phyloP scores from a whole-genome alignment of 345 rosid species.

The Gossypium bickii region DNA sequence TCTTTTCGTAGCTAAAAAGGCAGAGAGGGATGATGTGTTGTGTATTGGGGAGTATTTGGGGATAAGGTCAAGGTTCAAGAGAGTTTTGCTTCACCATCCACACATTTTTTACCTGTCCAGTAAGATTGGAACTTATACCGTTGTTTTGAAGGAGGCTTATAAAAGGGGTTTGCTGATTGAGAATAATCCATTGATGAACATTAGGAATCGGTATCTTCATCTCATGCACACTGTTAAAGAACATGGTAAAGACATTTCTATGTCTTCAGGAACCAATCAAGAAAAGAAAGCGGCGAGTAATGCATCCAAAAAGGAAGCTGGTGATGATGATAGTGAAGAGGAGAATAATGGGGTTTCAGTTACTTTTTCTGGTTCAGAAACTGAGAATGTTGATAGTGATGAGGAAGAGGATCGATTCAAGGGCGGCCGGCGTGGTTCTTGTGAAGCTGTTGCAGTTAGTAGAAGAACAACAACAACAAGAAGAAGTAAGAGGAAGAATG shows the following conservation, averaged over 20 bases:
- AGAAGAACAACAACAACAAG: conserved; percentile 15
- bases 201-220: conserved; percentile 67
- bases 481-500: conserved; percentile 5
- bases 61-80: conserved; percentile 77
- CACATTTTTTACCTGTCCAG: conserved; percentile 71
- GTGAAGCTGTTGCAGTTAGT: conserved; percentile 25
- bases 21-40: conserved; percentile 55
- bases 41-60: conserved; percentile 67
- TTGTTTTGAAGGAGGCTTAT: conserved; percentile 68
- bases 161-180: conserved; percentile 69
- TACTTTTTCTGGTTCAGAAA: conserved; percentile 31
- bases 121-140: conserved; percentile 67
- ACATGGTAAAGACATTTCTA: conserved; percentile 30
- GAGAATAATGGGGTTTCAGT: conserved; percentile 12
- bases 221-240: conserved; percentile 61
- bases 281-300: conserved; percentile 31
- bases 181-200: conserved; percentile 45
- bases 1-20: conserved; percentile 73
- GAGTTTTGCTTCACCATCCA: conserved; percentile 66
- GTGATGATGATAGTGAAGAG: conserved; percentile 25
- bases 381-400: conserved; percentile 35
- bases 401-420: conserved; percentile 33
- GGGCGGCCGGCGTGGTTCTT: conserved; percentile 21
- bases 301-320: conserved; percentile 24
- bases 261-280: conserved; percentile 34